Conservation (phyloP, 2,329 filamentous ascomycete genomes). For the Trichoderma sp. region DNA sequence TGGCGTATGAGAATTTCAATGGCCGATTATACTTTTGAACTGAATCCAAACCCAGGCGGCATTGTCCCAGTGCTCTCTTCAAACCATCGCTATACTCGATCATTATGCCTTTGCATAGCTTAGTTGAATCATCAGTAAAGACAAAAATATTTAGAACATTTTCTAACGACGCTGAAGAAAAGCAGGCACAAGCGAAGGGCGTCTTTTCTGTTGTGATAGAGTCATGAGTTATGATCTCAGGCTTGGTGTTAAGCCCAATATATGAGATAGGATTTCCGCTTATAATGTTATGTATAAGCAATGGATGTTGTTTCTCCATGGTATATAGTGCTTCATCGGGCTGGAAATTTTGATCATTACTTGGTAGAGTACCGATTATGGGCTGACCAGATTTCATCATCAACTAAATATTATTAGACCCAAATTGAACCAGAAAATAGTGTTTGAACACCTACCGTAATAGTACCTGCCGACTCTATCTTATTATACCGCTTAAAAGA, state of each 20-base stretch:
- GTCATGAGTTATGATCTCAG: not conserved
- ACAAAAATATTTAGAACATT: not conserved
- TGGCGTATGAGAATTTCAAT: not conserved
- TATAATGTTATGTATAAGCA: not conserved
- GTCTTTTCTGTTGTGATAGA: fast-evolving
- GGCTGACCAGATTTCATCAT: not conserved
- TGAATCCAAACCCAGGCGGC: not conserved
- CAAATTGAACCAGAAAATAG: not conserved
- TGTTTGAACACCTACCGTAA: not conserved
- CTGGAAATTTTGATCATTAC: fast-evolving
- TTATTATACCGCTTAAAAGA: fast-evolving
- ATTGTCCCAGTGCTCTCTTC: not conserved
- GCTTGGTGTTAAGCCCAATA: not conserved
- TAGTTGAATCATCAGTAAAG: not conserved
- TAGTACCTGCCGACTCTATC: fast-evolving
- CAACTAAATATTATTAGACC: not conserved
- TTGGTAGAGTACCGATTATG: not conserved
- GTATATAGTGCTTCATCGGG: not conserved
- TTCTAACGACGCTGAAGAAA: not conserved
- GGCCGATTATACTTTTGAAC: not conserved
- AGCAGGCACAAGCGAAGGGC: not conserved
- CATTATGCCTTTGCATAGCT: not conserved
- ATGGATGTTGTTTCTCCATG: not conserved
- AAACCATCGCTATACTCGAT: not conserved
- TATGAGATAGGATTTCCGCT: not conserved